Conservation (phyloP, 352 stramenopile genomes). For the Elongisporangium prolatum region DNA sequence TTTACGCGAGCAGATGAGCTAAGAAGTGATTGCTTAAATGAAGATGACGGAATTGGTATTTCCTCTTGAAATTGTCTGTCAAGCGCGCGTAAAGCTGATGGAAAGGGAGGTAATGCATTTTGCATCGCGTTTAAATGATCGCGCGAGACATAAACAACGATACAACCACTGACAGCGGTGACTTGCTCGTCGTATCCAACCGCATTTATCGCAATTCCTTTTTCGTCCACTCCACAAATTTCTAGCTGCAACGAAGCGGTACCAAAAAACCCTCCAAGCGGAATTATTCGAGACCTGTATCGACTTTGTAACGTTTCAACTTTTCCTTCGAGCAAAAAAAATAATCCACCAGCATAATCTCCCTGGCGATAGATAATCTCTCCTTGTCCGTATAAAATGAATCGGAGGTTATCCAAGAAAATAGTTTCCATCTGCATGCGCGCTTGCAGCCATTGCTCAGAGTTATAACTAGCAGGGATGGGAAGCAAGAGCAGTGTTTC, state of each 20-base stretch:
- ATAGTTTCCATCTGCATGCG: slow-evolving; percentile 36
- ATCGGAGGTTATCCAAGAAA: slow-evolving; percentile 51
- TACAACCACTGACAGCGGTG: slow-evolving; percentile 46
- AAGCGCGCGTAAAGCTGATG: neutral
- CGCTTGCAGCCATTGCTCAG: neutral
- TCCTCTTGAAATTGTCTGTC: neutral
- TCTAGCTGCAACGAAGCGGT: slow-evolving; percentile 25
- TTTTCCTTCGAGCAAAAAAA: slow-evolving; percentile 48
- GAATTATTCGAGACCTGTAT: slow-evolving; percentile 20
- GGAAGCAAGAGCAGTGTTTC: slow-evolving; percentile 32
- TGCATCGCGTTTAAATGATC: slow-evolving; percentile 45
- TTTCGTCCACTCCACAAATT: slow-evolving; percentile 1
- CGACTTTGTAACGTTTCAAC: slow-evolving; percentile 24
- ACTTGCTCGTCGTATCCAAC: slow-evolving; percentile 32
- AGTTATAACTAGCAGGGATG: neutral
- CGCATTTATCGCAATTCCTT: neutral
- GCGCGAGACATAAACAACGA: slow-evolving; percentile 39
- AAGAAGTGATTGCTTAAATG: neutral
- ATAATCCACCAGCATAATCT: slow-evolving; percentile 41
- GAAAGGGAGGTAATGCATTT: slow-evolving; percentile 15
- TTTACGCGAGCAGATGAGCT: neutral
- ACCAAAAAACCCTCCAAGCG: slow-evolving; percentile 44
- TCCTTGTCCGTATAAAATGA: slow-evolving; percentile 51
- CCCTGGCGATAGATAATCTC: slow-evolving; percentile 56
- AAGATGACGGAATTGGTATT: neutral